Percentiles rank a stretch among this genome's conserved stretches.
These are phyloP conservation scores for Seiridium cupressi DNA, from an alignment of 2,329 filamentous ascomycete genomes.

Conservation along the genomic window DNA sequence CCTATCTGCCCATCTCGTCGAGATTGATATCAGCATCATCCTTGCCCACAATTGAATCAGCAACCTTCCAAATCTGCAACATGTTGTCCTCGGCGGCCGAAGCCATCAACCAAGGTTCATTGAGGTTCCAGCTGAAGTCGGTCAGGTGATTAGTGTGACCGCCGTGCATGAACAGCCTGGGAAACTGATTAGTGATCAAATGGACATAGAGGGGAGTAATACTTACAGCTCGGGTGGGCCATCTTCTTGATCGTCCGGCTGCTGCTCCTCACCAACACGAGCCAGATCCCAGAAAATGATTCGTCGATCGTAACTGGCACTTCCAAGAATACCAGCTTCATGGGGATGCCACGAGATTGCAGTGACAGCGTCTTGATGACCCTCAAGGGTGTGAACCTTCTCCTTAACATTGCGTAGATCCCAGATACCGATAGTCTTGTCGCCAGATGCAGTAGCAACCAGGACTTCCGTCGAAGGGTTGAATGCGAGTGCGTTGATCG, in stretches of 20 bases:
- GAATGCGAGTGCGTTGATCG: conserved; percentile 94
- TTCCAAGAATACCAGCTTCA: conserved; percentile 84
- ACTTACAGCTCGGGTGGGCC: conserved; percentile 90
- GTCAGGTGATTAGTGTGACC: conserved; percentile 96
- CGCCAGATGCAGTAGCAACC: conserved; percentile 88
- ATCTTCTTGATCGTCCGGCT: conserved; percentile 91
- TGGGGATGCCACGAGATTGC: conserved; percentile 93
- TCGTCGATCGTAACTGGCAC: conserved; percentile 86
- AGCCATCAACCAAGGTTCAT: conserved; percentile 94
- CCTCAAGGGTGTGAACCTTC: conserved; percentile 86
- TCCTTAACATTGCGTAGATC: conserved; percentile 88
- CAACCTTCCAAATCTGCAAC: conserved; percentile 90
- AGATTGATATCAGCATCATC: conserved; percentile 73
- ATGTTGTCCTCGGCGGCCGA: conserved; percentile 96
- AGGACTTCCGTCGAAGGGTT: conserved; percentile 89
- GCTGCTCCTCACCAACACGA: conserved; percentile 88
- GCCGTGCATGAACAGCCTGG: conserved; percentile 93
- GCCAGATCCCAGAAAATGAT: conserved; percentile 97
- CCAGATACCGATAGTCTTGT: conserved; percentile 95
- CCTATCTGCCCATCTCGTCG: conserved; percentile 70
- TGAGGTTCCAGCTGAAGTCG: conserved; percentile 97
- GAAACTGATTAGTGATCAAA: conserved; percentile 9
- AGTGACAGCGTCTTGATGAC: conserved; percentile 85
- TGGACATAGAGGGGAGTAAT: neutral
- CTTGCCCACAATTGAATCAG: conserved; percentile 76